A percentile compares a stretch with the other conserved stretches of the same genome.
Evolutionary conservation across 1,284 basidiomycete species (phyloP).

Genomic region (Apiotrichum siamense): DNA sequence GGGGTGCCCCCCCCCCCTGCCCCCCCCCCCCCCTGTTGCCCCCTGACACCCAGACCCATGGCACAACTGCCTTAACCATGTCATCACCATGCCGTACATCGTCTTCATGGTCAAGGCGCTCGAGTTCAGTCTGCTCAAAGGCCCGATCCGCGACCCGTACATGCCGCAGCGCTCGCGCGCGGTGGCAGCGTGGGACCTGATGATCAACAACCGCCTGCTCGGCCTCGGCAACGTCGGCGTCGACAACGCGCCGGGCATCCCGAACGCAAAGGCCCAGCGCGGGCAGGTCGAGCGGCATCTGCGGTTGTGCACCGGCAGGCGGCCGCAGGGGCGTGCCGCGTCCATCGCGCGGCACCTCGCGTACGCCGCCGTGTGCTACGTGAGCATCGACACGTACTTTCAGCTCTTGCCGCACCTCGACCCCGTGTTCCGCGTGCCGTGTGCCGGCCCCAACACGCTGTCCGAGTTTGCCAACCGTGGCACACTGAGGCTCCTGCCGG

Average conservation of each 20-base stretch:
- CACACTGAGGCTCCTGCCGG: slow-evolving; percentile 25
- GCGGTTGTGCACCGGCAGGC: background rate
- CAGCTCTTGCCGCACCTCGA: background rate
- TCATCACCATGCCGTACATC: slow-evolving; percentile 18
- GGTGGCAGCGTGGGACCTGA: slow-evolving; percentile 26
- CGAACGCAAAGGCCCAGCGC: background rate
- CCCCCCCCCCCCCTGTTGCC: background rate
- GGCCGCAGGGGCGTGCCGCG: slow-evolving; percentile 14
- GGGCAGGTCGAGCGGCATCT: background rate
- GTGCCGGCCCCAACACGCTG: slow-evolving; percentile 10
- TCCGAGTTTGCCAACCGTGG: background rate
- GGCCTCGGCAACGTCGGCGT: slow-evolving; percentile 26
- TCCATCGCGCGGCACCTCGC: slow-evolving; percentile 24
- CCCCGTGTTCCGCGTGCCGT: background rate
- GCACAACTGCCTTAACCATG: slow-evolving; percentile 1
- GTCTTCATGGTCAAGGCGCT: slow-evolving; percentile 19
- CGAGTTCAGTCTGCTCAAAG: slow-evolving; percentile 28
- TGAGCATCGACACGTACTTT: slow-evolving; percentile 29
- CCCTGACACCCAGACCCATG: background rate
- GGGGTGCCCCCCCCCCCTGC: no score
- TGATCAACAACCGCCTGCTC: slow-evolving; percentile 33
- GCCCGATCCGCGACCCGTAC: slow-evolving; percentile 28
- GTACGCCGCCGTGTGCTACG: slow-evolving; percentile 20
- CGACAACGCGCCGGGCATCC: slow-evolving; percentile 5
- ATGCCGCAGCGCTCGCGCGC: slow-evolving; percentile 10